phyloP scores from a whole-genome alignment of 495 filamentous ascomycete species.

The Trichoderma orchidacearum region DNA sequence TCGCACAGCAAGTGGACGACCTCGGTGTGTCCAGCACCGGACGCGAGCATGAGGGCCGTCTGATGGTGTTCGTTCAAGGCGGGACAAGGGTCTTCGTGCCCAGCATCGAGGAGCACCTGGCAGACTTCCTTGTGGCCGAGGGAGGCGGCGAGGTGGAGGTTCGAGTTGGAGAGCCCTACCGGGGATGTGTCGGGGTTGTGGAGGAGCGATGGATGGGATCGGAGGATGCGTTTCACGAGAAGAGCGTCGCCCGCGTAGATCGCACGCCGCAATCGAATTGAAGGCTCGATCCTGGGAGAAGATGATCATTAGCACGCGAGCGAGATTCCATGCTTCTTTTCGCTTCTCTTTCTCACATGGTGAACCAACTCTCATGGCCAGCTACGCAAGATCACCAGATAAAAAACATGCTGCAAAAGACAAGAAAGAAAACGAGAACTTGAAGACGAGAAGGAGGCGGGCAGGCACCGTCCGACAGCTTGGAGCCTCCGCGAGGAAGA shows the following conservation, averaged over 20 bases:
- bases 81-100: slow-evolving; percentile 45
- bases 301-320: neutral
- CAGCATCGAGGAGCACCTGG: slow-evolving; percentile 34
- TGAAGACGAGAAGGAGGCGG: neutral
- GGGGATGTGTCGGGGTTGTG: slow-evolving; percentile 53
- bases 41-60: slow-evolving; percentile 56
- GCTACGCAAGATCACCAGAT: neutral
- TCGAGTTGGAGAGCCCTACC: slow-evolving; percentile 50
- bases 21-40: slow-evolving; percentile 40
- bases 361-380: neutral
- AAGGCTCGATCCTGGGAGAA: slow-evolving; percentile 44
- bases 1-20: slow-evolving; percentile 45
- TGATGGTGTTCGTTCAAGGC: slow-evolving; percentile 57
- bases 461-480: neutral
- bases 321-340: neutral
- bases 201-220: slow-evolving; percentile 50
- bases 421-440: neutral
- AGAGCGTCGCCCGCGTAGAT: slow-evolving; percentile 57
- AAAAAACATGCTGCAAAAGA: neutral
- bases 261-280: slow-evolving; percentile 54
- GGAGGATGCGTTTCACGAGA: slow-evolving; percentile 60
- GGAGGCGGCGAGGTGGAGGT: slow-evolving; percentile 59
- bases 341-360: neutral
- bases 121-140: slow-evolving; percentile 53
- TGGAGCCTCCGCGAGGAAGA: neutral